A percentile compares a stretch with the other conserved stretches of the same genome.
These are phyloP conservation scores for Torulaspora pretoriensis DNA, from an alignment of 1,139 yeast species.

Conservation along the genomic window DNA sequence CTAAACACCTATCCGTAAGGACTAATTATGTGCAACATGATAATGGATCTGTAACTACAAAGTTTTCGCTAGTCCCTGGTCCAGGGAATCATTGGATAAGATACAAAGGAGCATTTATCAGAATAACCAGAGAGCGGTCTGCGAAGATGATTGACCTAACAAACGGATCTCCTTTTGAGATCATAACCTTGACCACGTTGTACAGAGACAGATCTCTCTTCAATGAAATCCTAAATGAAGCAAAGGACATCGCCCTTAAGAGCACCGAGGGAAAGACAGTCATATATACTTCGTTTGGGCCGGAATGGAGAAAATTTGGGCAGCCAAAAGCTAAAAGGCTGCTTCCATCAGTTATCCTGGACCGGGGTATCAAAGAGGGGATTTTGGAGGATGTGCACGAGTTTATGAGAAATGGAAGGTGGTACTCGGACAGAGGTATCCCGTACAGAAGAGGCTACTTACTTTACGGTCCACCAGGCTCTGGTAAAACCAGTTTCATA, in stretches of 20 bases:
- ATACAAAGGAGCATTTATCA: conserved; percentile 84
- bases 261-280: conserved; percentile 93
- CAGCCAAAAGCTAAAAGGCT: conserved; percentile 87
- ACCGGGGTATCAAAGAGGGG: conserved; percentile 61
- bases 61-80: conserved; percentile 92
- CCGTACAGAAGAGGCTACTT: conserved; percentile 95
- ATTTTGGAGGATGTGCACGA: conserved; percentile 73
- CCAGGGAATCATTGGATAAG: conserved; percentile 89
- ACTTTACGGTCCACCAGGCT: conserved; percentile 96
- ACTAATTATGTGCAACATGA: conserved; percentile 86
- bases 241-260: conserved; percentile 75
- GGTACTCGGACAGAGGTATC: conserved; percentile 95
- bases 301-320: conserved; percentile 98
- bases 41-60: conserved; percentile 85
- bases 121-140: conserved; percentile 84
- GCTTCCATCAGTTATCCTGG: conserved; percentile 81
- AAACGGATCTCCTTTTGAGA: conserved; percentile 91
- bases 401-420: conserved; percentile 70
- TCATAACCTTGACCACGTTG: conserved; percentile 85
- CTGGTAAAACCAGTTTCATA: conserved; percentile 92
- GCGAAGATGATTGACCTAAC: conserved; percentile 86
- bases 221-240: conserved; percentile 72
- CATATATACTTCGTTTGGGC: conserved; percentile 91
- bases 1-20: conserved; percentile 86
- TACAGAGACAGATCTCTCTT: conserved; percentile 76